Evolutionary conservation across 495 filamentous ascomycete species (phyloP), one percentile per base, ranked within the genome.

Genomic region (Hypomontagnella submonticulosa): DNA sequence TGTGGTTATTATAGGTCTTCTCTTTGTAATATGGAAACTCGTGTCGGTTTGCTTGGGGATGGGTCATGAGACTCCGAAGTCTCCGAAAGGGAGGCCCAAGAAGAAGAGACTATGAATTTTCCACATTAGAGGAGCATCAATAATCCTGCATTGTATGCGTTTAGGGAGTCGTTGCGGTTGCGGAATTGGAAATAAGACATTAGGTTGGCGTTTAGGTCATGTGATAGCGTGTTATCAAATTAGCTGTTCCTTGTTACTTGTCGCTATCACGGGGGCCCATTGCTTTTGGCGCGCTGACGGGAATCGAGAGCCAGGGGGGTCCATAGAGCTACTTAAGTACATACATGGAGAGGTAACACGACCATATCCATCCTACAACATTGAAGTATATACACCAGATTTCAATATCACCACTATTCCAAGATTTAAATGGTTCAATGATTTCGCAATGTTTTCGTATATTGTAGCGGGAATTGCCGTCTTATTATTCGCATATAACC

Each of bases 21-120:
- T 83, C 43, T 96, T 91, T 88, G 81, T 96, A 41, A 74, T 86
- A 33, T 90, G 86, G 85, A 89, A 85, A 70, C 76, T 96, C 30
- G 64, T 79, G 10, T 71, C 73, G 15, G 84, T 79, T 12, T 79
- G 67, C 56, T 36, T 69, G 15, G 63, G 58, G 54, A 58, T 71
- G n/a, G 73, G 72, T 7, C 68, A 76, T 15, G 64, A 57, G 20
- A 57, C 32, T 16, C 44, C 8, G 13, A 60, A 55, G 42, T 37
- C 63, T 27, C 47, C 30, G 40, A 53, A 58, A 42, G 41, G 15
- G n/a, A 63, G 59, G 34, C 33, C 36, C 4, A 66, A 70, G 61
- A 75, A 70, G 64, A 75, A 73, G 62, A 69, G 61, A 30, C 61
- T 66, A 41, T 69, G 61, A 49, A 59, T 69, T 38, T 38, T 16